Evolutionary conservation across 2,329 filamentous ascomycete species (phyloP), one percentile per base, ranked within the genome.

Genomic region (Stylonectria norvegica): DNA sequence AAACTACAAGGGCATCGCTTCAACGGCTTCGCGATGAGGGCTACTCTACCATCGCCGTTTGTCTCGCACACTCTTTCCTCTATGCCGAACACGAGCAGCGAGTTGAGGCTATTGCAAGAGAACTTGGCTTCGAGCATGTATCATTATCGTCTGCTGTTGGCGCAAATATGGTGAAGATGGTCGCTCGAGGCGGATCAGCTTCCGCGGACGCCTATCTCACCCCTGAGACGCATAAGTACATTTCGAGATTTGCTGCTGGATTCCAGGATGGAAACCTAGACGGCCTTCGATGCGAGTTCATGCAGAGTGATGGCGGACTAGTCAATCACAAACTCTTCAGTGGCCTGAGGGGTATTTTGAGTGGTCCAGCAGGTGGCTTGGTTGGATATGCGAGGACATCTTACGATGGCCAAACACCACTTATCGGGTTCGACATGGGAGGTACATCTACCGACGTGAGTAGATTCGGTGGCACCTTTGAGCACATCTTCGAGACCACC

Each of bases 401-500:
- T 19, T 49, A 48, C 18, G 37, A 51, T 6, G 46, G 49, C 25
- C 35, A 48, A 19, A 51, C 47, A 3, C 51, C 54, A 2, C 46
- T 57, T 1, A 38, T 57, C 1, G 54, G 54, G 4, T 57, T 57
- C 30, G 53, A 57, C 34, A 57, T 55, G 52, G 53, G 83, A 16
- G 83, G 83, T 10, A 86, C 83, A 5, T 82, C 76, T 36, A 86
- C 83, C 1, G 83, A 87, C 57, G 81, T 86, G n/a, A 83, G 79
- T 37, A 67, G 83, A 27, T 86, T 83, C 51, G 79, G 78, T 12
- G 83, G 83, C 15, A 70, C 77, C 35, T 83, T 86, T 49, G 83
- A 86, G 42, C 81, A 87, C 53, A 79, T 86, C n/a, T 85, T 85
- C 43, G 81, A 85, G 50, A 83, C 81, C 1, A 85, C 81, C 4